A percentile compares a stretch with the other conserved stretches of the same genome.
Evolutionary conservation across 73 alveolate genomes (phyloP).

Genomic region (Blepharisma stoltei): DNA sequence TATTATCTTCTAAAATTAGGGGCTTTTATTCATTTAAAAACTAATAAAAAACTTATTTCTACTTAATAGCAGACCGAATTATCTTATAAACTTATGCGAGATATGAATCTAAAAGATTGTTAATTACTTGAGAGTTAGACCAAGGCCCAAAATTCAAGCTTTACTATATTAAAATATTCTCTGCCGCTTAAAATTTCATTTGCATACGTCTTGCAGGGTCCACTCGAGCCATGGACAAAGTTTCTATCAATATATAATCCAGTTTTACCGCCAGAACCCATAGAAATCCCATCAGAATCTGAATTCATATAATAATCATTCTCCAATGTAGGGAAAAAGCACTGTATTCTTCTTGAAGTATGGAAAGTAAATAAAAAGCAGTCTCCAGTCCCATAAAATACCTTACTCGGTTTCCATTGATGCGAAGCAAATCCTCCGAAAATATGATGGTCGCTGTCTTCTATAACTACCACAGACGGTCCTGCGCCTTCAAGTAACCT

Average conservation of each 20-base stretch:
- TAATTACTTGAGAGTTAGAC: neutral
- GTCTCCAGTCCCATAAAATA: conserved; percentile 33
- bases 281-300: conserved; percentile 8
- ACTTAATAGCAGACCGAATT: too few species aligned
- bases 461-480: neutral
- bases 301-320: conserved; percentile 26
- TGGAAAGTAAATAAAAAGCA: conserved; percentile 13
- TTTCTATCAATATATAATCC: conserved; percentile 10
- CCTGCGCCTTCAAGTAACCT: neutral
- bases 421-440: conserved; percentile 29
- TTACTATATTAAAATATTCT: neutral
- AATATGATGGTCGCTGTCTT: neutral
- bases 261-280: conserved; percentile 25
- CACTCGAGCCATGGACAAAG: conserved; percentile 10
- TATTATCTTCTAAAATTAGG: too few species aligned
- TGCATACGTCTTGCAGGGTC: neutral
- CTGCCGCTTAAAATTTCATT: neutral
- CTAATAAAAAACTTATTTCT: too few species aligned
- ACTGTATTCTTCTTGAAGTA: neutral
- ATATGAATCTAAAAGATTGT: too few species aligned
- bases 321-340: neutral
- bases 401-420: neutral
- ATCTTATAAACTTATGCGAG: too few species aligned
- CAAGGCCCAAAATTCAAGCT: conserved; percentile 15
- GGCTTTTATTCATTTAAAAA: too few species aligned